Evolutionary conservation across 1,284 basidiomycete genomes (phyloP).

Genomic region (Abortiporus biennis): DNA sequence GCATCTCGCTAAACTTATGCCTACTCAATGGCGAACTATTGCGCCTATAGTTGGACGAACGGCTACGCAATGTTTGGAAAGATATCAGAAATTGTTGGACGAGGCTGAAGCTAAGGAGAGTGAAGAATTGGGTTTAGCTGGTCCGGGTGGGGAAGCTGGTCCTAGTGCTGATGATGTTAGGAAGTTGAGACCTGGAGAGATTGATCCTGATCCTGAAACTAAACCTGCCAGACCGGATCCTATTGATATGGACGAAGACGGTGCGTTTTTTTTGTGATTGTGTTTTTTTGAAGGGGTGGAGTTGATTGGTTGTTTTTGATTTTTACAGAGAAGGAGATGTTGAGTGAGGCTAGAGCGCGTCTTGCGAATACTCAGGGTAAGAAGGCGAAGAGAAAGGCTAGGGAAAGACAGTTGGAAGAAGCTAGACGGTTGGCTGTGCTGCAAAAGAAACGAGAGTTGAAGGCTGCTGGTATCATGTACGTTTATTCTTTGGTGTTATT

Average conservation of each 20-base stretch:
- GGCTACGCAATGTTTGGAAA: constrained; percentile 96
- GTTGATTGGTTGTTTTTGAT: not conserved
- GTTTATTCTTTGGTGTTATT: constrained; percentile 21
- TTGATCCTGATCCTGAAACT: constrained; percentile 98
- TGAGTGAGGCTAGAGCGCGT: constrained; percentile 96
- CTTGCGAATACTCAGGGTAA: constrained; percentile 98
- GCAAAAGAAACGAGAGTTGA: constrained; percentile 97
- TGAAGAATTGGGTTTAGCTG: constrained; percentile 86
- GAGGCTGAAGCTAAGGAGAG: constrained; percentile 95
- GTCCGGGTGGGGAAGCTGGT: constrained; percentile 72
- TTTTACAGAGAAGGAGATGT: constrained; percentile 95
- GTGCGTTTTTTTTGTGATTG: constrained; percentile 40
- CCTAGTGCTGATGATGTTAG: constrained; percentile 91
- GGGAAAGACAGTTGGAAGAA: constrained; percentile 95
- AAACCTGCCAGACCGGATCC: constrained; percentile 98
- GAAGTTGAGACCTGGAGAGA: constrained; percentile 89
- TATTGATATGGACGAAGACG: constrained; percentile 99
- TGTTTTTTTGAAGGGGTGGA: constrained; percentile 1
- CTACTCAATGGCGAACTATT: constrained; percentile 99
- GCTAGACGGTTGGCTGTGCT: constrained; percentile 90
- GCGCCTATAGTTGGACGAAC: constrained; percentile 99
- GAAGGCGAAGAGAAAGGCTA: constrained; percentile 97
- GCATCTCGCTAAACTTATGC: constrained; percentile 98
- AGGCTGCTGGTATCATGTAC: constrained; percentile 95
- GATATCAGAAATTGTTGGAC: constrained; percentile 96